A percentile compares a stretch with the other conserved stretches of the same genome.
Conservation (phyloP, 108 stramenopile species). For the Thalassiosira profunda region DNA sequence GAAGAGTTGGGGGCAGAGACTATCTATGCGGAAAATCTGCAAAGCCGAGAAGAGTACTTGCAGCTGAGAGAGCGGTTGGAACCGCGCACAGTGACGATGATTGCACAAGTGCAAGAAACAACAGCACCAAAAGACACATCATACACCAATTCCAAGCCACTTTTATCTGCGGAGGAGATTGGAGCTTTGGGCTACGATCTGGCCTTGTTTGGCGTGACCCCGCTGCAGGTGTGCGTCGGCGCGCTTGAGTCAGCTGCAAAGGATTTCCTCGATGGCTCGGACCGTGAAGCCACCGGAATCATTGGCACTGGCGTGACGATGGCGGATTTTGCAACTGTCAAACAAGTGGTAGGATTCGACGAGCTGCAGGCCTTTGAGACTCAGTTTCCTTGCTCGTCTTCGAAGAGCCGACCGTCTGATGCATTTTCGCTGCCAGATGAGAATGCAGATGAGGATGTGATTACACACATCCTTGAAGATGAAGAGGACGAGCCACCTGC, state of each 20-base stretch:
- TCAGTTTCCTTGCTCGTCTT: conserved; percentile 11
- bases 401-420: no score
- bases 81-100: conserved; percentile 39
- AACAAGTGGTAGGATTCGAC: conserved; percentile 55
- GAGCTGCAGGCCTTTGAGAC: conserved; percentile 56
- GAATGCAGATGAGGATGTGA: background rate
- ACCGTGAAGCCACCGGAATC: conserved; percentile 1
- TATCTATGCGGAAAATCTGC: conserved; percentile 66
- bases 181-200: conserved; percentile 55
- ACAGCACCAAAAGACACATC: background rate
- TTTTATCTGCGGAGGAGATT: conserved; percentile 43
- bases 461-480: background rate
- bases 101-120: conserved; percentile 61
- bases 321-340: conserved; percentile 47
- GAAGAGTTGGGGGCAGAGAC: conserved; percentile 62
- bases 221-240: conserved; percentile 54
- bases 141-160: conserved; percentile 4
- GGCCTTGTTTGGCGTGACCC: conserved; percentile 58
- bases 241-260: conserved; percentile 23
- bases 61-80: conserved; percentile 33
- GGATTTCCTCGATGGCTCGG: conserved; percentile 12
- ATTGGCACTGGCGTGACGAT: conserved; percentile 16
- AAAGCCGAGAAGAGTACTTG: conserved; percentile 51
- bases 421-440: background rate
- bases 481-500: no score